A percentile compares a stretch with the other conserved stretches of the same genome.
phyloP scores from a whole-genome alignment of 352 stramenopile genomes.

The Phytophthora cryptogea region DNA sequence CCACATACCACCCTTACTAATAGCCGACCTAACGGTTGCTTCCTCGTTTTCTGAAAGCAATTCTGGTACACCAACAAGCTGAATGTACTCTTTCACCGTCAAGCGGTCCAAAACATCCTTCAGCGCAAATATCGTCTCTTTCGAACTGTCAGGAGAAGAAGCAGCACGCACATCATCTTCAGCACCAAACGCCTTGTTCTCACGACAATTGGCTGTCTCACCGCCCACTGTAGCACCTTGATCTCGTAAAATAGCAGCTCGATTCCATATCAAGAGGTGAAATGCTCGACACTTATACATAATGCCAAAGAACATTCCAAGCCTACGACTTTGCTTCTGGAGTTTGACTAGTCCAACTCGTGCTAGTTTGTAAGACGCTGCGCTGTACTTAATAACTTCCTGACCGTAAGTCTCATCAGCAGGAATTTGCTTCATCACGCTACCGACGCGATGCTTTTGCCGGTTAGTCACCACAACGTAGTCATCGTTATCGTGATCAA shows the following conservation, averaged over 20 bases:
- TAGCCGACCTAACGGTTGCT: slow-evolving; percentile 48
- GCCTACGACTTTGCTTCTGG: slow-evolving; percentile 69
- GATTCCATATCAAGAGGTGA: slow-evolving; percentile 71
- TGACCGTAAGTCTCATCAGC: slow-evolving; percentile 23
- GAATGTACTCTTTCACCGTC: slow-evolving; percentile 71
- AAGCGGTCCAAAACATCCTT: slow-evolving; percentile 75
- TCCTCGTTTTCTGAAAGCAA: slow-evolving; percentile 70
- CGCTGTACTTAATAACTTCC: slow-evolving; percentile 70
- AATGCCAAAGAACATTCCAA: slow-evolving; percentile 78
- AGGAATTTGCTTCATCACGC: slow-evolving; percentile 26
- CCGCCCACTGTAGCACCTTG: slow-evolving; percentile 7
- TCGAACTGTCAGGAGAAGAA: not conserved
- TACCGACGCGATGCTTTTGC: slow-evolving; percentile 27
- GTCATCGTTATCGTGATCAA: slow-evolving; percentile 57
- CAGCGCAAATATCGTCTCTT: slow-evolving; percentile 55
- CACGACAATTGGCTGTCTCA: not conserved
- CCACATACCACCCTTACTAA: slow-evolving; percentile 55
- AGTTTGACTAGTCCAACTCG: slow-evolving; percentile 59
- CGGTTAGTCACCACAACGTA: slow-evolving; percentile 70
- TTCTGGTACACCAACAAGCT: slow-evolving; percentile 71
- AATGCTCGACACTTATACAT: slow-evolving; percentile 70
- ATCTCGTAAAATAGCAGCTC: slow-evolving; percentile 31
- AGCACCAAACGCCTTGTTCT: not conserved
- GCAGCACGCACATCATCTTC: slow-evolving; percentile 1
- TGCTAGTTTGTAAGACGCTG: slow-evolving; percentile 65